Percentiles rank a stretch among this genome's conserved stretches.
phyloP scores from a whole-genome alignment of 2,329 filamentous ascomycete genomes.

The Colletotrichum higginsianum region DNA sequence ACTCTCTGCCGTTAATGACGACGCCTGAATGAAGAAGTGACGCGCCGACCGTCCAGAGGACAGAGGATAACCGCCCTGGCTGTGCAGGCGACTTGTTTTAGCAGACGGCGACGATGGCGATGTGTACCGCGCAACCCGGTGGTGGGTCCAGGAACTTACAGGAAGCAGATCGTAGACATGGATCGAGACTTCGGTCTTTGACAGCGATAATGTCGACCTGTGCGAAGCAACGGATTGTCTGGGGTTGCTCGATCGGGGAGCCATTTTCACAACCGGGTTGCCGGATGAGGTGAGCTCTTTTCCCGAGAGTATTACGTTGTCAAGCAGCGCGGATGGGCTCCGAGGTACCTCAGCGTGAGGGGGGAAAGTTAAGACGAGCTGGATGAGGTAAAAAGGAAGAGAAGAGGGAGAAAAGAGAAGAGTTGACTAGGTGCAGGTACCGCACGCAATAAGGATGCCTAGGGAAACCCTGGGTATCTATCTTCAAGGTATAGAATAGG shows the following conservation, averaged over 20 bases:
- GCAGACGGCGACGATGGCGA: conserved; percentile 16
- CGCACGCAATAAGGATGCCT: conserved; percentile 10
- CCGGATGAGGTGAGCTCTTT: not conserved
- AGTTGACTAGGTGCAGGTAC: not conserved
- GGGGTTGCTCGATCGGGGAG: conserved; percentile 38
- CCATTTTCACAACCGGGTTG: conserved; percentile 24
- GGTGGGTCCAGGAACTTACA: conserved; percentile 58
- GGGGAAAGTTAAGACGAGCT: conserved; percentile 14
- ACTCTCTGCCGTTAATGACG: conserved; percentile 84
- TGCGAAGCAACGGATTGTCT: conserved; percentile 58
- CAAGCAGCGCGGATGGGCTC: conserved; percentile 10
- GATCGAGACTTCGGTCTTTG: conserved; percentile 81
- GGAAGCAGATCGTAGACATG: conserved; percentile 85
- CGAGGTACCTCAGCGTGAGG: conserved; percentile 5
- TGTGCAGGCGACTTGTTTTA: conserved; percentile 51
- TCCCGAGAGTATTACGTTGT: conserved; percentile 7
- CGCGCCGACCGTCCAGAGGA: conserved; percentile 84
- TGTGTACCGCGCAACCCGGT: not conserved
- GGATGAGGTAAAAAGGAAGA: no score
- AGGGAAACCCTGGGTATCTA: not conserved
- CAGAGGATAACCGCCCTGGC: conserved; percentile 81
- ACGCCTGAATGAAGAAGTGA: conserved; percentile 87
- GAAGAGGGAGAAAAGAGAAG: not conserved
- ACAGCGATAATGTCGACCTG: conserved; percentile 76
- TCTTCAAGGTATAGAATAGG: not conserved